phyloP scores from a whole-genome alignment of 139 green algal genomes.

The Micractinium conductrix region DNA sequence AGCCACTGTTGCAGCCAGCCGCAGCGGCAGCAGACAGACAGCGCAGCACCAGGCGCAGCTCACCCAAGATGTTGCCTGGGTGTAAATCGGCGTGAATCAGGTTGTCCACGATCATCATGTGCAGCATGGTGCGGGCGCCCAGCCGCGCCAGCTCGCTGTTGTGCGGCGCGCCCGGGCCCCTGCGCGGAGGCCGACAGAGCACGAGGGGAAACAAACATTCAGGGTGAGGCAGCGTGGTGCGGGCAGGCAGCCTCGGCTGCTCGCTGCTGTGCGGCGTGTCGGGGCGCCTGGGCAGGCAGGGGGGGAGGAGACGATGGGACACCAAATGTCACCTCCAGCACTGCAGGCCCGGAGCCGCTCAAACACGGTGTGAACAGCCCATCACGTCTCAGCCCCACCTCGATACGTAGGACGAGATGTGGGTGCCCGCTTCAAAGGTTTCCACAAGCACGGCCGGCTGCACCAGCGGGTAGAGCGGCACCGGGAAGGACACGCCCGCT shows the following conservation, averaged over 20 bases:
- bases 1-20: too few relatives aligned
- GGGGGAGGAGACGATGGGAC: too few relatives aligned
- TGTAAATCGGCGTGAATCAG: conserved; percentile 95
- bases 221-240: too few relatives aligned
- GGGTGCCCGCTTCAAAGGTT: conserved; percentile 91
- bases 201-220: background rate
- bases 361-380: too few relatives aligned
- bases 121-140: conserved; percentile 85
- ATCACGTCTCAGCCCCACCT: background rate
- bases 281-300: too few relatives aligned
- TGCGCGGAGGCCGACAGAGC: conserved; percentile 6
- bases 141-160: conserved; percentile 76
- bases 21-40: background rate
- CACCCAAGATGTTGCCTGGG: conserved; percentile 85
- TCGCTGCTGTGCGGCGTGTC: too few relatives aligned
- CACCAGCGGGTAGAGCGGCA: conserved; percentile 94
- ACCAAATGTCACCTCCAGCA: too few relatives aligned
- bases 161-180: conserved; percentile 52
- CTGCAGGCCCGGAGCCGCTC: too few relatives aligned
- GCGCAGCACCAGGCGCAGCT: background rate
- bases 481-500: conserved; percentile 82
- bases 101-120: conserved; percentile 98
- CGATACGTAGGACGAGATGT: conserved; percentile 72
- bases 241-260: background rate
- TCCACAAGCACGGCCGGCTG: conserved; percentile 88